A percentile compares a stretch with the other conserved stretches of the same genome.
Evolutionary conservation across 1,139 yeast species (phyloP).

Genomic region (Sugiyamaella pinicola): DNA sequence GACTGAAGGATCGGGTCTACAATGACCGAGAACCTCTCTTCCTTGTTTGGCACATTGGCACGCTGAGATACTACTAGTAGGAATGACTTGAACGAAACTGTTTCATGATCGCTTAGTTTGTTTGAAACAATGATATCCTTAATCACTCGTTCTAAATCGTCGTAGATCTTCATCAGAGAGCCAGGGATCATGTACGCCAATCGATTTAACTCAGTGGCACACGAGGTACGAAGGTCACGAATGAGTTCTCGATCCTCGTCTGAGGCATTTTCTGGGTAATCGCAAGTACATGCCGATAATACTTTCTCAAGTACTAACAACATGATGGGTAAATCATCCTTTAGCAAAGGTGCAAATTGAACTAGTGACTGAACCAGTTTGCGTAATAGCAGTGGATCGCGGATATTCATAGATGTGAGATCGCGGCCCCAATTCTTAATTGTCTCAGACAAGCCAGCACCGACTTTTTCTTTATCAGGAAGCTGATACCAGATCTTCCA

Average conservation of each 20-base stretch:
- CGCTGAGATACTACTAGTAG: conserved; percentile 88
- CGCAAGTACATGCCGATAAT: conserved; percentile 73
- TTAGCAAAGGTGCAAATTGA: conserved; percentile 92
- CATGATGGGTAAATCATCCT: conserved; percentile 68
- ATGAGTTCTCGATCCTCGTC: conserved; percentile 81
- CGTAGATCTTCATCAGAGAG: conserved; percentile 74
- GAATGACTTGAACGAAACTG: conserved; percentile 91
- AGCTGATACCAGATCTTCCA: conserved; percentile 90
- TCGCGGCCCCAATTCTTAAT: conserved; percentile 79
- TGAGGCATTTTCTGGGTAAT: conserved; percentile 53
- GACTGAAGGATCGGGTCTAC: conserved; percentile 92
- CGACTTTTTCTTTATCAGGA: conserved; percentile 61
- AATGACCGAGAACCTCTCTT: conserved; percentile 75
- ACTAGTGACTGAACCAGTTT: conserved; percentile 91
- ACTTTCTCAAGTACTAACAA: conserved; percentile 85
- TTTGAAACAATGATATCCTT: conserved; percentile 67
- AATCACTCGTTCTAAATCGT: conserved; percentile 80
- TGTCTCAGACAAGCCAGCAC: conserved; percentile 58
- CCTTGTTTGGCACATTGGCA: conserved; percentile 68
- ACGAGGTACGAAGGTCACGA: conserved; percentile 84
- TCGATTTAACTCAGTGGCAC: conserved; percentile 93
- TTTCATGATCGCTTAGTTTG: conserved; percentile 85
- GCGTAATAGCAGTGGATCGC: conserved; percentile 78
- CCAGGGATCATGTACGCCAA: conserved; percentile 95
- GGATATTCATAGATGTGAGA: conserved; percentile 69